Conservation (phyloP, 352 stramenopile species). For the Pythium brachiatum region DNA sequence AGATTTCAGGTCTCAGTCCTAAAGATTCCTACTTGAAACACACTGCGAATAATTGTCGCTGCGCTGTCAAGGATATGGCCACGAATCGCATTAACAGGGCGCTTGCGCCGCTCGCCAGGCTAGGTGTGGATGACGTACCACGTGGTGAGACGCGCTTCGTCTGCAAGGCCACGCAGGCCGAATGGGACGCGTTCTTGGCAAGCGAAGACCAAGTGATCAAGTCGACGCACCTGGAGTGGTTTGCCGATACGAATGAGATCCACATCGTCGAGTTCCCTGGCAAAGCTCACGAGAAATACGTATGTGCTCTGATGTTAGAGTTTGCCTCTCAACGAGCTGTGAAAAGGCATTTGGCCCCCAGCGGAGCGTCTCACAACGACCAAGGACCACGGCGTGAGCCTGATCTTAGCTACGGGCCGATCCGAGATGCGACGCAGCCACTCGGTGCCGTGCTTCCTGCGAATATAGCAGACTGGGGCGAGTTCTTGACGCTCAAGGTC, state of each 20-base stretch:
- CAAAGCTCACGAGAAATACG: not conserved
- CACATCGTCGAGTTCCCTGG: not conserved
- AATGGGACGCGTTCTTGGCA: not conserved
- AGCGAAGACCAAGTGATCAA: not conserved
- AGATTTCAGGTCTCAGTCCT: no score
- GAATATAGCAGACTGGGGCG: not conserved
- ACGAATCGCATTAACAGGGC: not conserved
- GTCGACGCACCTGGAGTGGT: not conserved
- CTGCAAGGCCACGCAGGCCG: not conserved
- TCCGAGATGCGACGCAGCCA: not conserved
- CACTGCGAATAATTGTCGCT: no score
- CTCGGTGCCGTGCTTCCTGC: not conserved
- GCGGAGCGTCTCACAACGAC: not conserved
- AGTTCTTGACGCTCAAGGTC: constrained; percentile 2
- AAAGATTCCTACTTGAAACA: no score
- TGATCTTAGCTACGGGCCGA: not conserved
- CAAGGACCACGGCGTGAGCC: not conserved
- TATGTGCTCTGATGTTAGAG: not conserved
- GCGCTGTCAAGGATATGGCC: no score
- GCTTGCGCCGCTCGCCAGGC: not conserved
- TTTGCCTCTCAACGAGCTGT: not conserved
- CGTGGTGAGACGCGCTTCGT: not conserved
- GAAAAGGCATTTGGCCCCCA: not conserved
- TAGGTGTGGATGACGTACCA: not conserved
- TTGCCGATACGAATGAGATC: not conserved